phyloP scores from a whole-genome alignment of 345 rosid species.

The Garcia nutans region DNA sequence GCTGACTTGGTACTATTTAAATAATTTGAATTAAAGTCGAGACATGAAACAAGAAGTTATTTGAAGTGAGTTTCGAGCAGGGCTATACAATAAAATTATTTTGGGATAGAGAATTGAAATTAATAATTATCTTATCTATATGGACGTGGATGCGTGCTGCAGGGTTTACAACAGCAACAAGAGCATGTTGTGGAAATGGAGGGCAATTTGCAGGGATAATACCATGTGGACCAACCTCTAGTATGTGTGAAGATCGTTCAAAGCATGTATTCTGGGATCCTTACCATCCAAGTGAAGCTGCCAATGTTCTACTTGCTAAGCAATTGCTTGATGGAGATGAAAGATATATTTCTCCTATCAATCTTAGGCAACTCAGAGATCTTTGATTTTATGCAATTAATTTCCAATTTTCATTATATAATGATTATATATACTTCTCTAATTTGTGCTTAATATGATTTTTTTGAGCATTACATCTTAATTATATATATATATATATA shows the following conservation, averaged over 20 bases:
- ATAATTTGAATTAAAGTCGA: too few relatives aligned
- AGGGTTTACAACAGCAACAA: conserved; percentile 73
- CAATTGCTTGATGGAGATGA: conserved; percentile 56
- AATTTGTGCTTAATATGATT: too few relatives aligned
- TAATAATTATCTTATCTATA: too few relatives aligned
- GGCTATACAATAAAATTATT: too few relatives aligned
- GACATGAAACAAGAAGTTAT: too few relatives aligned
- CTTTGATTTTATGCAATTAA: conserved; percentile 25
- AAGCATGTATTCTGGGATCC: conserved; percentile 91
- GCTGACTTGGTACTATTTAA: too few relatives aligned
- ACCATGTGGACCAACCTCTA: conserved; percentile 86
- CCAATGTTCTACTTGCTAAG: conserved; percentile 62
- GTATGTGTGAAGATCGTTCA: conserved; percentile 54
- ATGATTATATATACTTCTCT: too few relatives aligned
- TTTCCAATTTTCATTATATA: neutral
- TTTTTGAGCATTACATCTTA: too few relatives aligned
- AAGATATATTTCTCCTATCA: conserved; percentile 53
- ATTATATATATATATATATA: too few relatives aligned
- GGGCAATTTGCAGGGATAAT: conserved; percentile 84
- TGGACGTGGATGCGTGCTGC: neutral
- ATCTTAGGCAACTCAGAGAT: conserved; percentile 67
- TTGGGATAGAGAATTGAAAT: too few relatives aligned
- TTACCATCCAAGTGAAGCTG: conserved; percentile 84
- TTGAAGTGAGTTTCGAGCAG: too few relatives aligned
- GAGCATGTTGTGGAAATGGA: conserved; percentile 80